phyloP scores from a whole-genome alignment of 805 yeast genomes.

The Ogataea nonfermentans region DNA sequence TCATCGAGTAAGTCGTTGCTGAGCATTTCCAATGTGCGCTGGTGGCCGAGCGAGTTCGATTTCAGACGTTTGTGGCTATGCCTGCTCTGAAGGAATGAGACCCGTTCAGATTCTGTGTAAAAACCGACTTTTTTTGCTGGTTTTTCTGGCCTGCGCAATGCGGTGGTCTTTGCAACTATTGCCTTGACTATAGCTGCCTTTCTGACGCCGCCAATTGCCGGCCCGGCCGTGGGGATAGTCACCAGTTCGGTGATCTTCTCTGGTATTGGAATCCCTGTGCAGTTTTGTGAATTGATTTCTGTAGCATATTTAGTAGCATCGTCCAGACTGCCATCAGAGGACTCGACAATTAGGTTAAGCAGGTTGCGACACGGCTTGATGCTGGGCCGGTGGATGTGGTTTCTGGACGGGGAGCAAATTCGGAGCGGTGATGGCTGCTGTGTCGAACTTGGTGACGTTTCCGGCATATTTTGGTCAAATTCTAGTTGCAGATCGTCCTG shows the following conservation, averaged over 20 bases:
- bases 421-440: conserved; percentile 37
- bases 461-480: conserved; percentile 16
- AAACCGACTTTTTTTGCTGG: conserved; percentile 25
- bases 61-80: conserved; percentile 8
- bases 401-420: conserved; percentile 41
- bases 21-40: conserved; percentile 8
- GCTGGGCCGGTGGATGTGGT: conserved; percentile 33
- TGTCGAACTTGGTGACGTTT: background rate
- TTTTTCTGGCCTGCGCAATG: conserved; percentile 5
- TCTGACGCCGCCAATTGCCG: conserved; percentile 29
- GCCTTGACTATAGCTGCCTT: conserved; percentile 39
- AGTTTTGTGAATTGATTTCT: conserved; percentile 59
- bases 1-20: conserved; percentile 18
- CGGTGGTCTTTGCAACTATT: conserved; percentile 24
- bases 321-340: conserved; percentile 56
- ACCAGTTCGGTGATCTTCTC: conserved; percentile 55
- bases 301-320: conserved; percentile 73
- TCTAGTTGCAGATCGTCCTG: conserved; percentile 24
- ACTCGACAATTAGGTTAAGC: conserved; percentile 55
- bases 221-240: conserved; percentile 49
- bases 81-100: conserved; percentile 21
- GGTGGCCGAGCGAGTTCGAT: conserved; percentile 7
- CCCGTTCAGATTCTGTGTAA: conserved; percentile 30
- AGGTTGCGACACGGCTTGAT: conserved; percentile 30
- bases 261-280: conserved; percentile 63